Evolutionary conservation across 202 grass and related monocot species (phyloP), one percentile per base, ranked within the genome.

Genomic region (Tripidium arundinaceum): DNA sequence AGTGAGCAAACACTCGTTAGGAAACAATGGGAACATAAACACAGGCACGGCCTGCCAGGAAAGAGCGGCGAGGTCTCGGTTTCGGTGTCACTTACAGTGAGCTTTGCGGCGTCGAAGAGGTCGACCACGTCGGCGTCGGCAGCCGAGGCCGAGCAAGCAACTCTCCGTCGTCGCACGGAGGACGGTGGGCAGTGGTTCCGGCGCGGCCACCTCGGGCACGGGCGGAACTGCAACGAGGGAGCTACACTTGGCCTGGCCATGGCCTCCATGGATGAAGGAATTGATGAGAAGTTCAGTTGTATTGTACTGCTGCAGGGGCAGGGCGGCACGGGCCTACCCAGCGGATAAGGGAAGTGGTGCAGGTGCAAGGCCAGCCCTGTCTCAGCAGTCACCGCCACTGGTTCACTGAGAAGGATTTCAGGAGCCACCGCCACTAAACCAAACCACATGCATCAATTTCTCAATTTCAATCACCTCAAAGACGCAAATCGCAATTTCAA

Each of bases 31-130:
- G n/a, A n/a, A n/a, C 36, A 28, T 1, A 33, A 33, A 11, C 8
- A 16, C 39, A 7, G 33, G 3, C 7, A 42, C 8, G 6, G 10
- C 3, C 15, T 8, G 5, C 55, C 2, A 61, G 5, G 11, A 15
- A 8, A 6, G 6, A 6, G 8, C 9, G 45, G 50, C 0, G 25
- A 11, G 46, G 2, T 29, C 31, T n/a, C n/a, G n/a, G n/a, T n/a
- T n/a, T n/a, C 2, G 21, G 2, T 41, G 25, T 5, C 41, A 7
- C 22, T 68, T 80, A 97, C 91, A 58, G 89, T 89, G 68, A 92
- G 83, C 62, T 92, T 97, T 34, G 91, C 91, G 33, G 89, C 91
- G 67, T 89, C 78, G 76, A 90, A 90, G 70, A 90, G 79, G 47
- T 84, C 79, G 62, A 89, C 84, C 11, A 87, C 79, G 4, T 84